These are phyloP conservation scores for Neopestalotiopsis sp. DNA, from an alignment of 2,329 filamentous ascomycete species.

Conservation along the genomic window DNA sequence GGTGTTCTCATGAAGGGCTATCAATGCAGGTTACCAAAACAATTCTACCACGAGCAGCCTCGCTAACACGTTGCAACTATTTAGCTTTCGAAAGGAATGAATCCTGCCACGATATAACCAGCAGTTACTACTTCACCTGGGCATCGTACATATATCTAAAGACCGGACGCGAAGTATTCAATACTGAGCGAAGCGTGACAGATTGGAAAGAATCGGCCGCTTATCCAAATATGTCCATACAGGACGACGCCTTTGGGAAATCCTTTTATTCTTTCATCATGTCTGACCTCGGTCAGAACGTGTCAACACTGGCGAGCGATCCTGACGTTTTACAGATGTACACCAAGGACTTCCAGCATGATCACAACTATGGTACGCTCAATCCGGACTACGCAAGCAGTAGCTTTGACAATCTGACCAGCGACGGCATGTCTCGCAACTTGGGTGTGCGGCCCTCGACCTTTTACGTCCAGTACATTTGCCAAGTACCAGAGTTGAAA, in stretches of 20 bases:
- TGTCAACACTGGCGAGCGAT: background rate
- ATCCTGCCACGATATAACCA: too few relatives aligned
- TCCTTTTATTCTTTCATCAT: background rate
- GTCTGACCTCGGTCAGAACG: background rate
- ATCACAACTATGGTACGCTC: background rate
- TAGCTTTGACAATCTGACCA: background rate
- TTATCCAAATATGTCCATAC: background rate
- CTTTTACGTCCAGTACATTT: slow-evolving; percentile 5
- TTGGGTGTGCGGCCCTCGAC: background rate
- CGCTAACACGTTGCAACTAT: too few relatives aligned
- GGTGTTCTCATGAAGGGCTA: too few relatives aligned
- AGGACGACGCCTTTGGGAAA: background rate
- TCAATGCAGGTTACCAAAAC: too few relatives aligned
- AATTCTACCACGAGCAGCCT: too few relatives aligned
- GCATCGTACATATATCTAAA: too few relatives aligned
- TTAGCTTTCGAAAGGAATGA: too few relatives aligned
- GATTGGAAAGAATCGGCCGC: background rate
- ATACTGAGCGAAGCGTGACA: background rate
- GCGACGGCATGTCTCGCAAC: background rate
- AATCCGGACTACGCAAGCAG: too few relatives aligned
- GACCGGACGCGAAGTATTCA: background rate
- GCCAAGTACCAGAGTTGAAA: background rate
- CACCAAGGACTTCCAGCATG: background rate
- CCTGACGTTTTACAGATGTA: background rate
- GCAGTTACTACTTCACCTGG: too few relatives aligned